Evolutionary conservation across 257 asterid species (phyloP), one percentile per base, ranked within the genome.

Genomic region (Rehmannia glutinosa): DNA sequence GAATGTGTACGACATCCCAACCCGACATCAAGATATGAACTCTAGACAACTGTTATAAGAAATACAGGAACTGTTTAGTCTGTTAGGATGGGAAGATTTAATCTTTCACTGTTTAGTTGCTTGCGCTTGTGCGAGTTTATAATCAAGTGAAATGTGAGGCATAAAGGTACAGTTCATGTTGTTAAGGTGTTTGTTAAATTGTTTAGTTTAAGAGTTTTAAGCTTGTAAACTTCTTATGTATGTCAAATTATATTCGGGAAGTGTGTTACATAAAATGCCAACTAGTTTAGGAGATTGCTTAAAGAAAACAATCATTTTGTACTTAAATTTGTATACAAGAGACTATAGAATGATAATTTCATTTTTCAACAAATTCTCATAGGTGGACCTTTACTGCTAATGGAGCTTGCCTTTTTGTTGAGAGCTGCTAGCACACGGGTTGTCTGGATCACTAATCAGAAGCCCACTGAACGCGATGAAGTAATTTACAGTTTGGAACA

Each of bases 371-470:
- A 38, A 49, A 12, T 46, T 21, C 21, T 54, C 61, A 21, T 70
- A 86, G 96, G 96, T 66, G 97, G 95, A 13, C 96, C 96, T 15
- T 78, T 90, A 64, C 82, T 87, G 2, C 69, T 90, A 50, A 87
- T 87, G 97, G 97, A 90, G 71, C 96, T 90, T 23, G 96, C 97
- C 4, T 90, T 90, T 75, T 77, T 90, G 80, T 75, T 90, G 64
- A 81, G 97, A 84, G 86, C 85, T 69, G 96, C 84, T 66, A 71
- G 78, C 46, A 49, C 96, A 1, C 74, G 92, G 58, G 92, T 90
- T 42, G 78, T 82, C 20, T 87, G 97, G 97, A 70, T 90, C 70
- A 90, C 96, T 43, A 81, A 86, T 68, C 97, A 90, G 69, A 90
- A 77, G 81, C 90, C 90, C 17, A 28, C 65, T 42, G 86, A 79